Conservation (phyloP, 371 early-diverging fungal genomes). For the Syncephalastrum contaminatum region DNA sequence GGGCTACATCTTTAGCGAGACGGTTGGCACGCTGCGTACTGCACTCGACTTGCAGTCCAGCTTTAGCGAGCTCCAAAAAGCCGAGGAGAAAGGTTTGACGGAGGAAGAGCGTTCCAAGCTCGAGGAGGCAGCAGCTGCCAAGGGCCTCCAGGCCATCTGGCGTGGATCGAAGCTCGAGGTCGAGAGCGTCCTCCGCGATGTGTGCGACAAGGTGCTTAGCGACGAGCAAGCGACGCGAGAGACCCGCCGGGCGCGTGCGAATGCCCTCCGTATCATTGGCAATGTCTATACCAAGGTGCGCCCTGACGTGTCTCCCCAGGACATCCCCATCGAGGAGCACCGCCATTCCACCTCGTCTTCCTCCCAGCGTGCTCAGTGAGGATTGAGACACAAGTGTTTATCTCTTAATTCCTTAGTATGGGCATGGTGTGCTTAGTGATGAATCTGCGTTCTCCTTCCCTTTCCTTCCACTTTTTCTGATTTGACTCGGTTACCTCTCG, state of each 20-base stretch:
- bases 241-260: constrained; percentile 58
- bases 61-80: constrained; percentile 82
- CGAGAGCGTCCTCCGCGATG: constrained; percentile 87
- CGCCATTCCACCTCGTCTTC: constrained; percentile 8
- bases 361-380: background rate
- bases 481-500: background rate
- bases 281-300: constrained; percentile 62
- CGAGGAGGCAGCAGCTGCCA: constrained; percentile 71
- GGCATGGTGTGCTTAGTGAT: background rate
- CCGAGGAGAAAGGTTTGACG: constrained; percentile 78
- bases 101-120: constrained; percentile 60
- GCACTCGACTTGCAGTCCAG: constrained; percentile 89
- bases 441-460: background rate
- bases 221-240: constrained; percentile 60
- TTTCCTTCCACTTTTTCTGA: background rate
- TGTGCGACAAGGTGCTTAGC: constrained; percentile 81
- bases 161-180: constrained; percentile 93
- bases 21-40: constrained; percentile 84
- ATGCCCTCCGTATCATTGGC: constrained; percentile 74
- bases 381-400: too few species aligned
- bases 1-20: constrained; percentile 85
- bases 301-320: constrained; percentile 44
- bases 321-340: constrained; percentile 34
- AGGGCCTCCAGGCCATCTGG: constrained; percentile 92
- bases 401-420: background rate